Evolutionary conservation across 176 grass and related monocot species (phyloP), one percentile per base, ranked within the genome.

Genomic region (Oryza longistaminata): DNA sequence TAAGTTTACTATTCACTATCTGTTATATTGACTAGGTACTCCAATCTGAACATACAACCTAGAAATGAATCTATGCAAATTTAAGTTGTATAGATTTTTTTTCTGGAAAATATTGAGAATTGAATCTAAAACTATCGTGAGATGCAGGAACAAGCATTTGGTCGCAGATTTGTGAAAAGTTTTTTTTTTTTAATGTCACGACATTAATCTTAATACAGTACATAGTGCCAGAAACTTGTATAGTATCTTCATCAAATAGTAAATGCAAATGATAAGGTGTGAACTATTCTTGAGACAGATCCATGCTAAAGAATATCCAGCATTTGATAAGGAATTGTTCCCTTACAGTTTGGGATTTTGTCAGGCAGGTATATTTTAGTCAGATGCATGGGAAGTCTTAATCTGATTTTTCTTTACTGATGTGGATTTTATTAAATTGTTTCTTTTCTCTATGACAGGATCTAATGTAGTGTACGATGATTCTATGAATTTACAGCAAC

Each of bases 231-330:
- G 21, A 11, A 52, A 74, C 43, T 29, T 74, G 24, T 74, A 14
- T 43, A 29, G n/a, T 22, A 33, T 9, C 37, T 35, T 35, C 34
- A 71, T 44, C 60, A 24, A 37, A 26, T 67, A 24, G 24, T 74
- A 22, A 14, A 22, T 24, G 9, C 33, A 50, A 35, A 7, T 69
- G 7, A 33, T 2, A 12, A 25, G 70, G 15, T 60, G 43, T 55
- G 13, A 80, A 12, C 31, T 79, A 50, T 52, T 82, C 74, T 62
- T 21, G 7, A 50, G 87, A 49, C 75, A 98, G 96, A 61, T 98
- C 73, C 96, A 98, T 74, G 93, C 96, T 31, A 95, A 89, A 86
- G 96, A 98, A 83, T 98, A 98, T 92, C 96, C 96, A 52, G 87
- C 89, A 70, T 87, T 71, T 71, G 91, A 98, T 19, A 83, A 92